Base-by-base conservation (phyloP, 176 grass and related monocot genomes). In the Microstegium vimineum region DNA sequence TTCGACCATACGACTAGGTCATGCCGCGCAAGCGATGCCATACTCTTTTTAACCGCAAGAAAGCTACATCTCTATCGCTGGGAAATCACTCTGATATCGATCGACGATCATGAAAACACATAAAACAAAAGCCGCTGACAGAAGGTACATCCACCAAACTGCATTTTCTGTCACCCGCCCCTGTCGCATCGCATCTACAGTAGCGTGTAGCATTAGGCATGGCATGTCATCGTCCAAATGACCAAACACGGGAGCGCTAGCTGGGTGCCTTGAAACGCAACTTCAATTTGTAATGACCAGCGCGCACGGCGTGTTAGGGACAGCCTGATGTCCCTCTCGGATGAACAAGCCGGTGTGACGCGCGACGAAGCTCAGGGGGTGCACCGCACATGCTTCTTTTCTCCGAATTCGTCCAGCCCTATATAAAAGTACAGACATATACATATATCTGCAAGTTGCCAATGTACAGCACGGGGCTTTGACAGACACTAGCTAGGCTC, bases 401-500 rank as follows among this genome's bases (percentile, higher is more conserved):
- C 40, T 18, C 37, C 20, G 20, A 18, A 57, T 40, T 57, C 70
- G 28, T 43, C 59, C 36, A 68, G 17, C 43, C 2, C 2, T 12
- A 60, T 60, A 25, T 57, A 56, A n/a, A 1, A 4, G 1, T 16
- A 18, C 5, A n/a, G 15, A 41, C 10, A 15, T 10, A 64, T 17
- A 1, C 4, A 31, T 30, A 30, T 22, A 23, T 14, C 28, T 26
- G 30, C 83, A 79, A 62, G 16, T 70, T 62, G 52, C 59, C 25
- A 35, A 17, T 80, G 59, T 27, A 57, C 30, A 1, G 8, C 38
- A 75, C 33, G 5, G 68, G 64, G 10, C 4, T 67, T 79, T 17
- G 77, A 81, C 65, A 42, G 5, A 23, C 56, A 65, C 83, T 77
- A 82, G 10, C 83, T 85, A 82, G 6, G 60, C n/a, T 82, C 87